A percentile compares a stretch with the other conserved stretches of the same genome.
phyloP scores from a whole-genome alignment of 2,329 filamentous ascomycete species.

The Fusarium napiforme region DNA sequence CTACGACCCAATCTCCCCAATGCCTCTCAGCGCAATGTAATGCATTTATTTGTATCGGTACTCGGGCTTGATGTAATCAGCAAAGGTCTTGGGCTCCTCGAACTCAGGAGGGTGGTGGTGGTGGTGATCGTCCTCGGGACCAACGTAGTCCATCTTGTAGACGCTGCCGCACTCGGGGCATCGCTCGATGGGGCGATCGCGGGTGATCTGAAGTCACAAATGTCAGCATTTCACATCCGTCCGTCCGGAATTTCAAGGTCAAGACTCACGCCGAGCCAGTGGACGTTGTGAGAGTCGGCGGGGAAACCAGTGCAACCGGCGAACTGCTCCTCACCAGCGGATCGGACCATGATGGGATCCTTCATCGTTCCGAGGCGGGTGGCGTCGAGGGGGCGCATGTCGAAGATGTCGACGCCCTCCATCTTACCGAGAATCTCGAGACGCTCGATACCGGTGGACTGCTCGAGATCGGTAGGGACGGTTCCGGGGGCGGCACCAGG shows the following conservation, averaged over 20 bases:
- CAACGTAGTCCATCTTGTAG: slow-evolving; percentile 98
- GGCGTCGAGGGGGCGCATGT: slow-evolving; percentile 95
- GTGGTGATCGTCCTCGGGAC: slow-evolving; percentile 79
- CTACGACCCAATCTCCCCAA: slow-evolving; percentile 30
- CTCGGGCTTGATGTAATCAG: slow-evolving; percentile 93
- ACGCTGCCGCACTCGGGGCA: slow-evolving; percentile 97
- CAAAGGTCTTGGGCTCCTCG: slow-evolving; percentile 94
- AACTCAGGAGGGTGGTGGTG: slow-evolving; percentile 69
- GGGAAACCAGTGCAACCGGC: slow-evolving; percentile 95
- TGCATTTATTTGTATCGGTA: slow-evolving; percentile 76
- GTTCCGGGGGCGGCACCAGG: slow-evolving; percentile 85
- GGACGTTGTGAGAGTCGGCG: slow-evolving; percentile 88
- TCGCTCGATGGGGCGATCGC: slow-evolving; percentile 90
- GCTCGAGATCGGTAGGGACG: slow-evolving; percentile 93
- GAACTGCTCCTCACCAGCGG: slow-evolving; percentile 95
- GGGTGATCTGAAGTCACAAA: slow-evolving; percentile 72
- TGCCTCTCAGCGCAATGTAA: slow-evolving; percentile 38
- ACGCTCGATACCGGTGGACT: slow-evolving; percentile 97
- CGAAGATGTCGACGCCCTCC: slow-evolving; percentile 97
- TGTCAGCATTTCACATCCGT: slow-evolving; percentile 32
- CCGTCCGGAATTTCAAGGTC: slow-evolving; percentile 19
- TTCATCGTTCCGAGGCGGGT: slow-evolving; percentile 91
- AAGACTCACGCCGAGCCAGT: slow-evolving; percentile 85
- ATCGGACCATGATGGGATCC: slow-evolving; percentile 89
- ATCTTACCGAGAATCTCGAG: slow-evolving; percentile 99